phyloP scores from a whole-genome alignment of 148 eudicot genomes.

The Pouteria glomerata region DNA sequence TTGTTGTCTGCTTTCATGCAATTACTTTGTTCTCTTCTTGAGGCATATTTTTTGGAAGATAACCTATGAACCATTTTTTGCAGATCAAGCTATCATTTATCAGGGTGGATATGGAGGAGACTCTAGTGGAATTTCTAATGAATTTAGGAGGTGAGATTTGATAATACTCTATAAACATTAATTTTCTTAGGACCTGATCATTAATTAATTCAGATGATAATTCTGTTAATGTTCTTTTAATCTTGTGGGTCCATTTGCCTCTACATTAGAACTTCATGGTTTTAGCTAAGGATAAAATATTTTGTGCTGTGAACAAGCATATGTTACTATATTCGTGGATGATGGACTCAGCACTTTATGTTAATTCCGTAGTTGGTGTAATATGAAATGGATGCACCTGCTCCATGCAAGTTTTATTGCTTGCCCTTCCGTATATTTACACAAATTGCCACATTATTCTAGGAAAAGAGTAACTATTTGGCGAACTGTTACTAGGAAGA shows the following conservation, averaged over 20 bases:
- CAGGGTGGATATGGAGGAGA: slow-evolving; percentile 52
- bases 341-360: too few relatives aligned
- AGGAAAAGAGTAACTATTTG: too few relatives aligned
- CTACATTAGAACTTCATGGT: background rate
- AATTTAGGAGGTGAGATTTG: slow-evolving; percentile 45
- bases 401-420: background rate
- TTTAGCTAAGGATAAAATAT: background rate
- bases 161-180: background rate
- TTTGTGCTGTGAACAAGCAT: background rate
- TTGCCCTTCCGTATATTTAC: too few relatives aligned
- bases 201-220: background rate
- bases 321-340: background rate
- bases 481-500: too few relatives aligned
- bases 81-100: slow-evolving; percentile 56
- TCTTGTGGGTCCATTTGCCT: background rate
- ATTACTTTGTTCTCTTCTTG: background rate
- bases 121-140: slow-evolving; percentile 31
- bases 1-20: background rate
- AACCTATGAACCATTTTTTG: slow-evolving; percentile 11
- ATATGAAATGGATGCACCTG: background rate
- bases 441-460: too few relatives aligned
- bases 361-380: too few relatives aligned
- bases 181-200: too few relatives aligned
- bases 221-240: background rate
- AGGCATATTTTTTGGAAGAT: background rate